These are phyloP conservation scores for Lithospermum erythrorhizon DNA, from an alignment of 257 asterid species.

Conservation along the genomic window DNA sequence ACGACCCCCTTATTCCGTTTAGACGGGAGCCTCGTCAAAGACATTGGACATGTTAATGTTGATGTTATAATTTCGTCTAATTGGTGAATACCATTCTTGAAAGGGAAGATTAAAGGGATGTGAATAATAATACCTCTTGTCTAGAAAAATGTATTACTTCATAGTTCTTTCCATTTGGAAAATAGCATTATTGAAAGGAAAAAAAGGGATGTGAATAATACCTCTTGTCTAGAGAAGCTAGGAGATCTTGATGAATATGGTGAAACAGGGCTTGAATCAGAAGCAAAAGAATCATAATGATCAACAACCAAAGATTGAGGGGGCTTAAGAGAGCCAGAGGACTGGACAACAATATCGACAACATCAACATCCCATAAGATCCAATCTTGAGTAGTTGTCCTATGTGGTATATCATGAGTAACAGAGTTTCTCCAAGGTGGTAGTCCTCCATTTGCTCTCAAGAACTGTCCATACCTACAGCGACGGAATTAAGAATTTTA, in stretches of 20 bases:
- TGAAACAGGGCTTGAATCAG: slow-evolving; percentile 49
- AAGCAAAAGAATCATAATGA: slow-evolving; percentile 27
- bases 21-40: too few species aligned
- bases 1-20: too few species aligned
- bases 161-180: not conserved
- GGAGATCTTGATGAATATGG: slow-evolving; percentile 42
- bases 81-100: too few species aligned
- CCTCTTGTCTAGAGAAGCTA: slow-evolving; percentile 68
- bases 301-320: slow-evolving; percentile 15
- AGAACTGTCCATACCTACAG: slow-evolving; percentile 57
- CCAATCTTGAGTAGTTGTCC: slow-evolving; percentile 80
- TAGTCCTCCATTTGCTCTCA: slow-evolving; percentile 78
- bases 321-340: slow-evolving; percentile 27
- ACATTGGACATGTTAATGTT: too few species aligned
- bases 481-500: too few species aligned
- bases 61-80: too few species aligned
- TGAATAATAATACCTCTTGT: too few species aligned
- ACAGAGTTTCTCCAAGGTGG: slow-evolving; percentile 95
- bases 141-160: too few species aligned
- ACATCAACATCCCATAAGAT: slow-evolving; percentile 74
- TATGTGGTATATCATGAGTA: slow-evolving; percentile 82
- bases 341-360: slow-evolving; percentile 39
- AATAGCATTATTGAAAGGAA: not conserved
- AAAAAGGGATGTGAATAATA: slow-evolving; percentile 4
- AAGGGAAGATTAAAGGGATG: too few species aligned